Conservation (phyloP, 345 rosid genomes). For the Anastatica hierochuntica region DNA sequence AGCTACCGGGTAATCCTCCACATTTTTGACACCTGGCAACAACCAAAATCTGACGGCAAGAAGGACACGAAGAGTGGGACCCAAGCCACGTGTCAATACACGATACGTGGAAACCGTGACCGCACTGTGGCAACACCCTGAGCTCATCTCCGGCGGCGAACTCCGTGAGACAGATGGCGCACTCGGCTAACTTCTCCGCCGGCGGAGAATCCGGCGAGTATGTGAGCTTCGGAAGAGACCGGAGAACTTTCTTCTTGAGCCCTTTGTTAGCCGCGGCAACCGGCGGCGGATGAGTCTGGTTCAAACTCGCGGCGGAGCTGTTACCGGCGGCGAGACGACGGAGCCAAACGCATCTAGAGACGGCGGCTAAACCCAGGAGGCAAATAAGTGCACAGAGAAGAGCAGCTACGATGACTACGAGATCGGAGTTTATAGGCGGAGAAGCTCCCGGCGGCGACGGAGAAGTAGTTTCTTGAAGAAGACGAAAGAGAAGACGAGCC, state of each 20-base stretch:
- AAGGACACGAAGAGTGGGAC: constrained; percentile 91
- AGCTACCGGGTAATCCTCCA: constrained; percentile 49
- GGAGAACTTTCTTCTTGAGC: constrained; percentile 69
- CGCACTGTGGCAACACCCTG: constrained; percentile 79
- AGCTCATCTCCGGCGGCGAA: constrained; percentile 68
- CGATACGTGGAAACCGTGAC: constrained; percentile 73
- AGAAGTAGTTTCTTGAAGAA: constrained; percentile 19
- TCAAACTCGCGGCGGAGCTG: neutral
- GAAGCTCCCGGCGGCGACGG: constrained; percentile 18
- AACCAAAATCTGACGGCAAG: constrained; percentile 68
- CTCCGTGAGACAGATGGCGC: constrained; percentile 72
- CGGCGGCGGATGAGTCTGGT: constrained; percentile 12
- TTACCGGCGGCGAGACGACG: constrained; percentile 48
- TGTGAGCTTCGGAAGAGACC: constrained; percentile 55
- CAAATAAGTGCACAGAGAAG: constrained; percentile 85
- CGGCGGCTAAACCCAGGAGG: constrained; percentile 71
- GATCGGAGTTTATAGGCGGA: constrained; percentile 46
- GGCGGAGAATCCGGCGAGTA: constrained; percentile 40
- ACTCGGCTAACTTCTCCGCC: constrained; percentile 41
- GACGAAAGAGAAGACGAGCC: constrained; percentile 41
- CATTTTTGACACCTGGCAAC: constrained; percentile 63
- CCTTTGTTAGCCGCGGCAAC: constrained; percentile 62
- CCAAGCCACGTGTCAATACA: constrained; percentile 95
- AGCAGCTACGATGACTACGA: constrained; percentile 71
- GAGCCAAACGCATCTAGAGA: constrained; percentile 86